Conservation (phyloP, 2,329 filamentous ascomycete species). For the Metarhizium sp. region DNA sequence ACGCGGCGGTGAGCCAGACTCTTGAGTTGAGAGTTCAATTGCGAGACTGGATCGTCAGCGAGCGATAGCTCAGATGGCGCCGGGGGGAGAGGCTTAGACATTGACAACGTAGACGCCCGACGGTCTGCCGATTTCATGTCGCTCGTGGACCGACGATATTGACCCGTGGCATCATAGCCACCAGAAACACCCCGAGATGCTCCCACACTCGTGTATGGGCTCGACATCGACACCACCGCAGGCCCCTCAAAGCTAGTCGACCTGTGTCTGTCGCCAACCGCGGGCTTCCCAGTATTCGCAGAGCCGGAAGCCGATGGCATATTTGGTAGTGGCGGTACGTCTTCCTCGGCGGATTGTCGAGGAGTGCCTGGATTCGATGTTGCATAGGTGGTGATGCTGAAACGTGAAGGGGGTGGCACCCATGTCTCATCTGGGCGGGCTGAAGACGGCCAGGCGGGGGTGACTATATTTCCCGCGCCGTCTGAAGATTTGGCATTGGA, state of each 20-base stretch:
- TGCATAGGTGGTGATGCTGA: conserved; percentile 54
- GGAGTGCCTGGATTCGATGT: conserved; percentile 31
- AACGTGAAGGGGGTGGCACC: conserved; percentile 48
- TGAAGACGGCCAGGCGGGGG: conserved; percentile 9
- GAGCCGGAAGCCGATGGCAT: conserved; percentile 15
- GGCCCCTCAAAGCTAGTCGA: conserved; percentile 14
- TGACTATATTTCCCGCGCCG: conserved; percentile 10
- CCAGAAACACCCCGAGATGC: neutral
- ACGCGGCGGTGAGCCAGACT: conserved; percentile 56
- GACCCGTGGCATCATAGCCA: neutral
- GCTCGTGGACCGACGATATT: conserved; percentile 3
- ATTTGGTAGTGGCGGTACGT: conserved; percentile 15
- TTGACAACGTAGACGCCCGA: conserved; percentile 25
- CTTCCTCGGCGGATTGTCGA: conserved; percentile 14
- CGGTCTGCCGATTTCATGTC: conserved; percentile 9
- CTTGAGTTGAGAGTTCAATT: conserved; percentile 56
- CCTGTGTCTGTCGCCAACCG: conserved; percentile 15
- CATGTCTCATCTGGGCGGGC: conserved; percentile 24
- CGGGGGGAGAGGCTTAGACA: conserved; percentile 50
- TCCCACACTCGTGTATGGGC: neutral
- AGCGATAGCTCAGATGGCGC: conserved; percentile 49
- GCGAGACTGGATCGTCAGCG: conserved; percentile 54
- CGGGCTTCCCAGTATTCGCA: conserved; percentile 23
- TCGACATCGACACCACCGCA: conserved; percentile 20
- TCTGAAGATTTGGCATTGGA: conserved; percentile 9